Evolutionary conservation across 257 asterid genomes (phyloP).

Genomic region (Ocimum tenuiflorum): DNA sequence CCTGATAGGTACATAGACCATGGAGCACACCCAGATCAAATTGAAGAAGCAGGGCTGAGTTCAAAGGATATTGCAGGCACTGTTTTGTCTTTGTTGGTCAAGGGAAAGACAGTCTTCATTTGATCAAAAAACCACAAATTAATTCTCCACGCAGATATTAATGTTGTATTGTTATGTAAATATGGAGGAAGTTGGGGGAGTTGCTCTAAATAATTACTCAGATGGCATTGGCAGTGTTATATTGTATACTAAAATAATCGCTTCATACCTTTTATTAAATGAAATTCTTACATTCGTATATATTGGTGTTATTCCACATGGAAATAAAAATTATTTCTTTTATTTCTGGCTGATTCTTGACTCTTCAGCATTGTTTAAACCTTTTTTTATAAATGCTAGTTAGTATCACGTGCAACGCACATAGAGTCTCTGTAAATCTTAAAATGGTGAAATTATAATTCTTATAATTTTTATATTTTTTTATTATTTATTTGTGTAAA

Average conservation of each 20-base stretch:
- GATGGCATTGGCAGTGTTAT: background rate
- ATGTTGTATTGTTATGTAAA: background rate
- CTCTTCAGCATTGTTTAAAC: no score
- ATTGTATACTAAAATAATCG: background rate
- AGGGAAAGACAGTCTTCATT: constrained; percentile 29
- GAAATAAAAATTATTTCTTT: no score
- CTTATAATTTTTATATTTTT: no score
- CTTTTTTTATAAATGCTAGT: no score
- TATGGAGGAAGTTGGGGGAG: constrained; percentile 4
- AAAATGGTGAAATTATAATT: no score
- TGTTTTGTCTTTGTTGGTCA: constrained; percentile 39
- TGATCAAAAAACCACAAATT: constrained; percentile 19
- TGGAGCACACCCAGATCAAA: constrained; percentile 50
- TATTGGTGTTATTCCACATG: no score
- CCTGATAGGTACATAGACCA: constrained; percentile 64
- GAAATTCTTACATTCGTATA: no score
- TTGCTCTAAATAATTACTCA: background rate
- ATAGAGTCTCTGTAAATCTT: no score
- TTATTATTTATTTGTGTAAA: no score
- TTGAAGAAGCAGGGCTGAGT: constrained; percentile 57
- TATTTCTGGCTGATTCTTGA: no score
- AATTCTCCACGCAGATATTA: background rate
- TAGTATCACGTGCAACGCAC: no score
- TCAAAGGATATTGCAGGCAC: constrained; percentile 58
- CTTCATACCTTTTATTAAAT: background rate